These are phyloP conservation scores for Hortiboletus flavorubellus DNA, from an alignment of 768 basidiomycete species.

Conservation along the genomic window DNA sequence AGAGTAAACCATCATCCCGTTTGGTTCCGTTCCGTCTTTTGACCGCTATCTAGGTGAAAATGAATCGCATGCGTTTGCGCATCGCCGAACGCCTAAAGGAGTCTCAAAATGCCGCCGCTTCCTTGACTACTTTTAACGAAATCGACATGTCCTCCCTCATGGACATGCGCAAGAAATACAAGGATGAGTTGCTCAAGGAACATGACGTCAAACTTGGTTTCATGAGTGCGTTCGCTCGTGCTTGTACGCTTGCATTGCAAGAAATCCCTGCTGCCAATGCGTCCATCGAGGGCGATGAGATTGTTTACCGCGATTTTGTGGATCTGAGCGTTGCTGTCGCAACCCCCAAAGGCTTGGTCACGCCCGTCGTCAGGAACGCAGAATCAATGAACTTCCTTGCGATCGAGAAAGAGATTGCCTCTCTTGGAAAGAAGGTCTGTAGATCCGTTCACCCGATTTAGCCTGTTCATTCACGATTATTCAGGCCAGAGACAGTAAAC, in stretches of 20 bases:
- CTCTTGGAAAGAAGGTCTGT: slow-evolving; percentile 81
- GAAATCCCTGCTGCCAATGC: slow-evolving; percentile 96
- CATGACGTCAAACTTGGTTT: slow-evolving; percentile 96
- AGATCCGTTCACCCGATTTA: background rate
- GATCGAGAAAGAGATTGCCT: slow-evolving; percentile 91
- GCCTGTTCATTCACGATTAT: slow-evolving; percentile 7
- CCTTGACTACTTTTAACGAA: slow-evolving; percentile 98
- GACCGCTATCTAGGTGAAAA: slow-evolving; percentile 68
- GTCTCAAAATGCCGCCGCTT: slow-evolving; percentile 95
- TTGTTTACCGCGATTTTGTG: slow-evolving; percentile 89
- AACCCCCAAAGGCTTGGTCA: slow-evolving; percentile 96
- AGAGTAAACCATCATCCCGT: slow-evolving; percentile 48
- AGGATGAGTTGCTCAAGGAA: slow-evolving; percentile 85
- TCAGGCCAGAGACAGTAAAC: slow-evolving; percentile 85
- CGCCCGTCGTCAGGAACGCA: slow-evolving; percentile 90
- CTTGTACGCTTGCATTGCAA: slow-evolving; percentile 75
- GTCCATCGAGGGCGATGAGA: slow-evolving; percentile 89
- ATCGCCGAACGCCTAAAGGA: slow-evolving; percentile 98
- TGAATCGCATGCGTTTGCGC: slow-evolving; percentile 97
- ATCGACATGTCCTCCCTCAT: slow-evolving; percentile 98
- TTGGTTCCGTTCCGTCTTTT: background rate
- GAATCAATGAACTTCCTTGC: slow-evolving; percentile 84
- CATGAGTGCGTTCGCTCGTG: slow-evolving; percentile 96
- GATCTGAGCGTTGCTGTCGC: slow-evolving; percentile 96
- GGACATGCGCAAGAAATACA: slow-evolving; percentile 91